Evolutionary conservation across 2,329 filamentous ascomycete species (phyloP).

Genomic region (Coleophoma crateriformis): DNA sequence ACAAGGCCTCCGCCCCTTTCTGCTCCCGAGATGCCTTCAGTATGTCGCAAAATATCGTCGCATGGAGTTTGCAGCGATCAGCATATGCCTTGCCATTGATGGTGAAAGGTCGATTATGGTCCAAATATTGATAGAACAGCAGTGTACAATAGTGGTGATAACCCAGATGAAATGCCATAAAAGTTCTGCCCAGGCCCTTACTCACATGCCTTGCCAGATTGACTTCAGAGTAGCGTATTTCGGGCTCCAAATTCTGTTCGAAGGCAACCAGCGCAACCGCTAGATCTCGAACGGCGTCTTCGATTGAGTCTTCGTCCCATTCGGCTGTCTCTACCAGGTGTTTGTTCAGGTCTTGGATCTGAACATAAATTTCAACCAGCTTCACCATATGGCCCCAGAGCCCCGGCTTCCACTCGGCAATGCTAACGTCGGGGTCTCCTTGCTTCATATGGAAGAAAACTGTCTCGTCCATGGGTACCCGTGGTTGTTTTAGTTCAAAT

Average conservation of each 20-base stretch:
- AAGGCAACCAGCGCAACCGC: slow-evolving; percentile 18
- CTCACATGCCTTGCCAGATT: slow-evolving; percentile 20
- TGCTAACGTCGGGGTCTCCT: slow-evolving; percentile 17
- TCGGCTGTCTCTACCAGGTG: slow-evolving; percentile 20
- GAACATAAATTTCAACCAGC: slow-evolving; percentile 25
- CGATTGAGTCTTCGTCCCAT: slow-evolving; percentile 25
- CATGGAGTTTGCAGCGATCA: slow-evolving; percentile 25
- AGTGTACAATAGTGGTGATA: slow-evolving; percentile 29
- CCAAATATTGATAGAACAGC: slow-evolving; percentile 29
- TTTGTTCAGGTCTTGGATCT: slow-evolving; percentile 27
- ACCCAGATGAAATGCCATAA: slow-evolving; percentile 29
- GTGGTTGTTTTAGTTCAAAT: slow-evolving; percentile 2
- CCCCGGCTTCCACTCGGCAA: slow-evolving; percentile 18
- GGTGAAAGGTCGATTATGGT: slow-evolving; percentile 22
- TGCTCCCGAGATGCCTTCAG: slow-evolving; percentile 20
- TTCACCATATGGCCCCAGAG: slow-evolving; percentile 28
- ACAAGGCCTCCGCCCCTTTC: slow-evolving; percentile 21
- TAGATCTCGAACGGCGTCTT: slow-evolving; percentile 7
- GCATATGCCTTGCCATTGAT: slow-evolving; percentile 25
- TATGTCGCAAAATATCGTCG: slow-evolving; percentile 24
- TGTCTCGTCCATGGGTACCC: slow-evolving; percentile 26
- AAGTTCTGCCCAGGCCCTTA: slow-evolving; percentile 24
- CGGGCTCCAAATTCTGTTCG: slow-evolving; percentile 15
- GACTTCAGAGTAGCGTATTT: slow-evolving; percentile 14
- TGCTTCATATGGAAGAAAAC: slow-evolving; percentile 15